Base-by-base conservation (phyloP, 2,329 filamentous ascomycete genomes). In the Pseudocercospora eumusae region DNA sequence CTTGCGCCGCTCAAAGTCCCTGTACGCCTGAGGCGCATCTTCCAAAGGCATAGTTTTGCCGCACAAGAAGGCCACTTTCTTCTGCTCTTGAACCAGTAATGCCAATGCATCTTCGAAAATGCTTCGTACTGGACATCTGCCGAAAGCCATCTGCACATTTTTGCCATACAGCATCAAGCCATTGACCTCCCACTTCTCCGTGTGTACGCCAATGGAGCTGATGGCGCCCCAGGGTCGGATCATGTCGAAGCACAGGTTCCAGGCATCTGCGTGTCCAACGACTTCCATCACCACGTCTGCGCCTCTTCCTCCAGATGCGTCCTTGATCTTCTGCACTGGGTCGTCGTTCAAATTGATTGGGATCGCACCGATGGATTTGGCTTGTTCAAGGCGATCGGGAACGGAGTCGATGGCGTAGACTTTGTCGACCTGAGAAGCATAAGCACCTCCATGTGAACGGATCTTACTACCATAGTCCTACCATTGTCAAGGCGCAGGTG, bases 211-310 rank as follows among this genome's bases (percentile, higher is more conserved):
- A 20, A 82, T 80, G 56, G 75, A 78, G 50, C 72, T 76, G 40
- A 83, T 81, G 25, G 77, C 69, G 0, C 81, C 81, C 79, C 79
- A 83, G 0, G 81, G 81, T 55, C 81, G 71, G 55, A 82, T 72
- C 60, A 82, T 71, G 61, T 83, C 80, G 59, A 78, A 82, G 2
- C 76, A 77, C 70, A 82, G 74, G 64, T 78, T 74, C 62, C 81
- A 74, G 10, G 81, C 81, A 33, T 80, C 77, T 42, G 77, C 77
- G 56, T 82, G 72, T 5, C 81, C 81, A 4, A 82, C 80, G 3
- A 79, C 78, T 66, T 82, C 80, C 52, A 96, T 87, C 1, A 95
- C 87, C 18, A 91, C 86, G 77, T 97, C 93, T 13, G 92, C 92
- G 6, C 93, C 93, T 42, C 93, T 83, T 7, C 92, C 92, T 15